Evolutionary conservation across 2,329 filamentous ascomycete species (phyloP), one percentile per base, ranked within the genome.

Genomic region (Fusarium citri): DNA sequence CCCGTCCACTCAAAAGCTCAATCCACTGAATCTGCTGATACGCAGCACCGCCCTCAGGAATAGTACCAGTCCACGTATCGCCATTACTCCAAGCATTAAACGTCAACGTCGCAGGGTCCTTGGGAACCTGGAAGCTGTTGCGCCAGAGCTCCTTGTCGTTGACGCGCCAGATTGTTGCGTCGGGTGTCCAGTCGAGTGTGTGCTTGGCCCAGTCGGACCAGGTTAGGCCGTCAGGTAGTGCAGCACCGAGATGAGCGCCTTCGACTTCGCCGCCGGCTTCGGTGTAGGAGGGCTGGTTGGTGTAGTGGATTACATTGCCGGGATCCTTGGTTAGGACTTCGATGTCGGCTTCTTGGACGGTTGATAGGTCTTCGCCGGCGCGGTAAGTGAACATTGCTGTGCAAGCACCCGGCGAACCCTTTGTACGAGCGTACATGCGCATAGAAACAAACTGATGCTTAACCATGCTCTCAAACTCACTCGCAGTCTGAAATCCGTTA

Each of bases 21-120:
- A 89, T 83, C 87, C 87, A 89, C 79, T 88, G 84, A 15, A 89
- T 81, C 71, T 89, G 84, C 68, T 89, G 79, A 64, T 84, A 85
- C 0, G 87, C 87, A 42, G 80, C 79, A 18, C 79, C 80, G 2
- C 81, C 81, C 11, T 80, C 77, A 1, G 74, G 80, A 87, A 90
- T 88, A 37, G 84, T 82, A 8, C 86, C 87, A 8, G 84, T 84
- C 87, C 87, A 90, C 28, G 79, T 77, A 5, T 85, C 84, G 6
- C 87, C 87, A 62, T 89, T 84, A 50, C 85, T 86, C 87, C 88
- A 90, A 53, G 87, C 82, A 70, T 89, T 89, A 61, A 89, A 80
- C 14, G 85, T 82, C 42, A 89, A 73, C 40, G 80, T 81, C 42
- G 83, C 83, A 8, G 83, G 80, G 53, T 86, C 83, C 12, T 80